A percentile compares a stretch with the other conserved stretches of the same genome.
Conservation (phyloP, 768 basidiomycete genomes). For the Boletus sp. region DNA sequence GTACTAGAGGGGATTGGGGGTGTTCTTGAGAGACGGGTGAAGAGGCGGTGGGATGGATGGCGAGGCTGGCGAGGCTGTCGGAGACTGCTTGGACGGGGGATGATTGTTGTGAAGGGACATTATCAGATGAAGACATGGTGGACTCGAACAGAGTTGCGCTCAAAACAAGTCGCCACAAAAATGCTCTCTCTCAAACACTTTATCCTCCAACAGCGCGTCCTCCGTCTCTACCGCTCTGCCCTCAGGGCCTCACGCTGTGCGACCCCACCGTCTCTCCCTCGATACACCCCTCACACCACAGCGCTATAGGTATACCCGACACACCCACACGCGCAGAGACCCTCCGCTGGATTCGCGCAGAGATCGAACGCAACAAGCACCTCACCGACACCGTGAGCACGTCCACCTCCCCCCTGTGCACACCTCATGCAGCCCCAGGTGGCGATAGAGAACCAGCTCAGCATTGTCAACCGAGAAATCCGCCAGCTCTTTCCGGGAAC, state of each 20-base stretch:
- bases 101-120: conserved; percentile 12
- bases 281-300: conserved; percentile 1
- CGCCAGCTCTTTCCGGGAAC: conserved; percentile 48
- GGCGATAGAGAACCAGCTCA: conserved; percentile 61
- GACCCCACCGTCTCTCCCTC: conserved; percentile 2
- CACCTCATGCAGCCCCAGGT: conserved; percentile 37
- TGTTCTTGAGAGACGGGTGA: conserved; percentile 13
- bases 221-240: conserved; percentile 64
- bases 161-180: conserved; percentile 21
- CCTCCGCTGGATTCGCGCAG: conserved; percentile 66
- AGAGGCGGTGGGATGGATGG: conserved; percentile 22
- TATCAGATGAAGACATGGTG: conserved; percentile 37
- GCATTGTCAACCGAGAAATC: conserved; percentile 56
- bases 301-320: conserved; percentile 59
- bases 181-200: conserved; percentile 68
- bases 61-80: conserved; percentile 33
- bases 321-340: conserved; percentile 61
- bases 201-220: conserved; percentile 59
- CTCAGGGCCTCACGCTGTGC: conserved; percentile 68
- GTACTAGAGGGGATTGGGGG: not conserved
- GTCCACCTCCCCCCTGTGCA: not conserved
- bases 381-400: conserved; percentile 53
- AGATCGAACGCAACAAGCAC: conserved; percentile 64
- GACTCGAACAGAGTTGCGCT: conserved; percentile 12
- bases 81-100: conserved; percentile 29